Conservation (phyloP, 257 asterid genomes). For the Verbascum thapsus region DNA sequence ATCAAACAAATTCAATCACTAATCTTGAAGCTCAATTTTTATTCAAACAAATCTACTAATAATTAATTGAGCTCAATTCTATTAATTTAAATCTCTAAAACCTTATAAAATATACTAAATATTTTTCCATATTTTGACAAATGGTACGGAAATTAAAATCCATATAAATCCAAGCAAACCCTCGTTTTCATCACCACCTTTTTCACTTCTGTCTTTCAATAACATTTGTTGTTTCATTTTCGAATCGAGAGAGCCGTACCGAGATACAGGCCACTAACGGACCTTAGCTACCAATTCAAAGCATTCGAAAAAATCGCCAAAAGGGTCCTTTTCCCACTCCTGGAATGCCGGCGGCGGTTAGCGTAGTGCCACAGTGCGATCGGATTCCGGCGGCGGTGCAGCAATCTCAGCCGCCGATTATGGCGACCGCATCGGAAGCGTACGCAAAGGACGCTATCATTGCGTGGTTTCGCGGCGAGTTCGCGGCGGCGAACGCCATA, state of each 20-base stretch:
- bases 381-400: conserved; percentile 46
- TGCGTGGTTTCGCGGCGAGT: conserved; percentile 94
- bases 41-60: too few relatives aligned
- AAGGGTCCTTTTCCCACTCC: conserved; percentile 29
- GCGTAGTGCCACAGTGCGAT: conserved; percentile 56
- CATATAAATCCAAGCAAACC: too few relatives aligned
- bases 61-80: too few relatives aligned
- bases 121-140: too few relatives aligned
- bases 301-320: conserved; percentile 2
- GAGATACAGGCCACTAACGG: not conserved
- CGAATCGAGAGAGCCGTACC: not conserved
- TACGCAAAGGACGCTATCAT: conserved; percentile 84
- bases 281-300: too few relatives aligned
- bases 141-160: conserved; percentile 58
- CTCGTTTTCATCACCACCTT: too few relatives aligned
- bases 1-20: too few relatives aligned
- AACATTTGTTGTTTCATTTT: too few relatives aligned
- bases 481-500: conserved; percentile 96
- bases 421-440: conserved; percentile 51
- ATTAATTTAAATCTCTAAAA: too few relatives aligned
- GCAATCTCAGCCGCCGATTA: conserved; percentile 50
- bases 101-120: too few relatives aligned
- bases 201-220: conserved; percentile 6
- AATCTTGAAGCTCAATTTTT: too few relatives aligned
- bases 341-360: conserved; percentile 87